Percentiles rank a stretch among this genome's conserved stretches.
These are phyloP conservation scores for Colletotrichum magnum DNA, from an alignment of 2,329 filamentous ascomycete species.

Conservation along the genomic window DNA sequence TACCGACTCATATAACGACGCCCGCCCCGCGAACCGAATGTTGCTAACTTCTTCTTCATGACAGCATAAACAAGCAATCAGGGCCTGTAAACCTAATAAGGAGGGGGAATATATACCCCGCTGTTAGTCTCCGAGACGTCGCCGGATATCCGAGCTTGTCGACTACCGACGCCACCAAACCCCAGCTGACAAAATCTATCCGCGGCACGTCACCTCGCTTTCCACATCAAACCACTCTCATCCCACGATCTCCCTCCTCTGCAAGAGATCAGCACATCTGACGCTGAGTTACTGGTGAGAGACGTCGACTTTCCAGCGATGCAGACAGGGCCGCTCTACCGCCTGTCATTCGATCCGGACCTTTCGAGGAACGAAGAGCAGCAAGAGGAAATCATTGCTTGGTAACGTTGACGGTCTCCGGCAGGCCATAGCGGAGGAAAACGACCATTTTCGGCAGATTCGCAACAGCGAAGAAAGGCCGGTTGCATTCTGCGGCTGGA, in stretches of 20 bases:
- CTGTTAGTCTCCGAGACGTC: no score
- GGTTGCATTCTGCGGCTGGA: background rate
- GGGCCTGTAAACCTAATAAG: no score
- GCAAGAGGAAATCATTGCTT: background rate
- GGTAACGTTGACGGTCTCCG: background rate
- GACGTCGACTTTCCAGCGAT: background rate
- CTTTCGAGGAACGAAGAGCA: background rate
- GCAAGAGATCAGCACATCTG: background rate
- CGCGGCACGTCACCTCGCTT: no score
- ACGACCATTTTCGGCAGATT: background rate
- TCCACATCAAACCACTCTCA: background rate
- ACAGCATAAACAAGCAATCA: no score
- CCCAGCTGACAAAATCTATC: no score
- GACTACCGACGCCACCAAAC: no score
- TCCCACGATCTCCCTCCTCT: background rate
- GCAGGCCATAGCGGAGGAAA: background rate
- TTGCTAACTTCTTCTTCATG: no score
- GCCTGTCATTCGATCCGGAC: background rate
- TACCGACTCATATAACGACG: no score
- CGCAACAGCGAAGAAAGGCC: constrained; percentile 1
- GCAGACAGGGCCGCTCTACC: background rate
- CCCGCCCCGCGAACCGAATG: no score
- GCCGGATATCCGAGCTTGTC: no score
- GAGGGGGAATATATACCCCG: no score
- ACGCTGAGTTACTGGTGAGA: background rate